These are phyloP conservation scores for Plasmodium sp. DNA, from an alignment of 169 alveolate genomes.

Conservation along the genomic window DNA sequence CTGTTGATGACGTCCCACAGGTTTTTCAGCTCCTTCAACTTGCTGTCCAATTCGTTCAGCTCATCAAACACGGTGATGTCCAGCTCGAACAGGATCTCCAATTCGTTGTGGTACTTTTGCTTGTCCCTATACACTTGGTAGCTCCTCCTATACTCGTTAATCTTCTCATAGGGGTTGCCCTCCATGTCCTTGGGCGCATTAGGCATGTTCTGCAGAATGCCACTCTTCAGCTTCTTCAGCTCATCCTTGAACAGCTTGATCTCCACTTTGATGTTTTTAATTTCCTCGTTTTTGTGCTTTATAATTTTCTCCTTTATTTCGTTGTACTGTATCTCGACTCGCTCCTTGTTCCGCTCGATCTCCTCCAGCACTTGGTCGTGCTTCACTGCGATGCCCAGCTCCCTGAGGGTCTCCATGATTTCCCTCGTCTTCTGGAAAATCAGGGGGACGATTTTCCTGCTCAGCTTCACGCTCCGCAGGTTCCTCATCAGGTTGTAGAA, in stretches of 20 bases:
- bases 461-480: slow-evolving; percentile 46
- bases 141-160: slow-evolving; percentile 85
- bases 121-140: slow-evolving; percentile 87
- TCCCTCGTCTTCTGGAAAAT: slow-evolving; percentile 58
- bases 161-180: slow-evolving; percentile 82
- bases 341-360: slow-evolving; percentile 87
- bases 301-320: slow-evolving; percentile 88
- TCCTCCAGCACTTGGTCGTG: slow-evolving; percentile 76
- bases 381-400: slow-evolving; percentile 20
- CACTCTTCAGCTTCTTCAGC: slow-evolving; percentile 80
- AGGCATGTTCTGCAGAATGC: slow-evolving; percentile 74
- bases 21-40: slow-evolving; percentile 89
- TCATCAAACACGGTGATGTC: slow-evolving; percentile 92
- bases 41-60: slow-evolving; percentile 92
- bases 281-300: slow-evolving; percentile 58
- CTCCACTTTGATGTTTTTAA: slow-evolving; percentile 54
- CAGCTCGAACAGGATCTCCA: slow-evolving; percentile 94
- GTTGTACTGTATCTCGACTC: slow-evolving; percentile 87
- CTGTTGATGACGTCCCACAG: slow-evolving; percentile 95
- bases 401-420: slow-evolving; percentile 52
- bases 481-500: slow-evolving; percentile 71
- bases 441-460: slow-evolving; percentile 54
- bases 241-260: slow-evolving; percentile 52
- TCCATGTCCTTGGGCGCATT: slow-evolving; percentile 76
- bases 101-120: slow-evolving; percentile 90